Base-by-base conservation (phyloP, 176 grass and related monocot genomes). In the Rhynchospora breviuscula region DNA sequence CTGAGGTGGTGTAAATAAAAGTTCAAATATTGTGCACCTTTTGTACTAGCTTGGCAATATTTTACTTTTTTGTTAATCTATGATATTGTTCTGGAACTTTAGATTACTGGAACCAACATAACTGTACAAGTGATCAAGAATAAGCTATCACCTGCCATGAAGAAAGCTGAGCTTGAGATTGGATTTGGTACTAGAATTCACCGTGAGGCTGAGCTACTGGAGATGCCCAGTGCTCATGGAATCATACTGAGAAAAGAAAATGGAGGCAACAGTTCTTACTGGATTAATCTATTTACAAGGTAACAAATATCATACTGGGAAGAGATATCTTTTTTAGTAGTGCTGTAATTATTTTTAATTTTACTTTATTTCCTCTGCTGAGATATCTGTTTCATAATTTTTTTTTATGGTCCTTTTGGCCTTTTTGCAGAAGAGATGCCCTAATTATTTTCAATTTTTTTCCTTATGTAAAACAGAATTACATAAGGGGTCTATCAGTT, bases 81-180 rank as follows among this genome's bases (percentile, higher is more conserved):
- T 51, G 47, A 54, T 64, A 12, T 3, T 67, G 61, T 43, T 14
- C 44, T 43, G 3, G 84, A 17, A 79, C 10, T 66, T 85, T 83
- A 99, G 93, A 85, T 89, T 51, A 95, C 88, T 78, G 96, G 96
- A 12, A 86, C 95, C 7, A 70, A 83, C 59, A 89, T 99, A 91
- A 79, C 82, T 26, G 92, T 99, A 62, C 89, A 93, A 77, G 79
- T 95, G 80, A 85, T 89, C 67, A 93, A 99, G 80, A 99, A 99
- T 71, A 99, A 95, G 87, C 76, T 99, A 71, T 88, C 89, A 82
- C 93, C 96, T 63, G 91, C 53, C 23, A 85, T 93, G 76, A 95
- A 89, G 89, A 90, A 95, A 90, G 89, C 96, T 64, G 76, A 76
- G 52, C 82, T 99, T 7, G 85, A 92, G 60, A 90, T 99, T 26